A percentile compares a stretch with the other conserved stretches of the same genome.
These are phyloP conservation scores for Sutorius australiensis DNA, from an alignment of 768 basidiomycete species.

Conservation along the genomic window DNA sequence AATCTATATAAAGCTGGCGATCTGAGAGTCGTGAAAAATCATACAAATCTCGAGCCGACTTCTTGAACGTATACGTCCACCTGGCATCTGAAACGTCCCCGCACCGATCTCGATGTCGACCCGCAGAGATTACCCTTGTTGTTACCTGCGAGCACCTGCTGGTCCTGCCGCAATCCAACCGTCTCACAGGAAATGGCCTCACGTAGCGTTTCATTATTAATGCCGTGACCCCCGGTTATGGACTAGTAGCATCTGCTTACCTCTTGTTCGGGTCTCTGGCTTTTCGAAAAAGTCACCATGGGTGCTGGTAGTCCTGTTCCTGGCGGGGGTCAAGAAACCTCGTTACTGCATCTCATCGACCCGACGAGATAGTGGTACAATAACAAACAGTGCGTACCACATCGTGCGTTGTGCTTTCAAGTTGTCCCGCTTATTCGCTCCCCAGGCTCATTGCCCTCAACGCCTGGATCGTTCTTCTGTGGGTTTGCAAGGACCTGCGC, in stretches of 20 bases:
- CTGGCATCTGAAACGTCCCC: too few relatives aligned
- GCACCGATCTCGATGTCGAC: too few relatives aligned
- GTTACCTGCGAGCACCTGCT: too few relatives aligned
- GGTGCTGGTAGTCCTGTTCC: slow-evolving; percentile 46
- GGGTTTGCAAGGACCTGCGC: slow-evolving; percentile 16
- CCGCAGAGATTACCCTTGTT: too few relatives aligned
- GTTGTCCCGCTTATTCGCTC: not conserved
- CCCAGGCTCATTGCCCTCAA: slow-evolving; percentile 58
- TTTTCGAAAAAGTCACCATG: slow-evolving; percentile 36
- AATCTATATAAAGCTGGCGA: too few relatives aligned
- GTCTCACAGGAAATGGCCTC: not conserved
- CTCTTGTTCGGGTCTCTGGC: slow-evolving; percentile 9
- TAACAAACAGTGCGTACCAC: slow-evolving; percentile 53
- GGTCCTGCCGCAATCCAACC: too few relatives aligned
- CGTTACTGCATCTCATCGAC: slow-evolving; percentile 55
- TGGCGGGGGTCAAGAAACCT: slow-evolving; percentile 28
- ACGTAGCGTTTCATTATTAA: not conserved
- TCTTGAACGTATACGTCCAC: too few relatives aligned
- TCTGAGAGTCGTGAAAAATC: too few relatives aligned
- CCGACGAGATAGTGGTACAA: slow-evolving; percentile 72
- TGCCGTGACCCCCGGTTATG: not conserved
- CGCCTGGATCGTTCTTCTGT: slow-evolving; percentile 68
- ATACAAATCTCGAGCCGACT: too few relatives aligned
- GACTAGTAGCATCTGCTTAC: slow-evolving; percentile 20
- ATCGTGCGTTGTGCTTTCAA: not conserved